Evolutionary conservation across 371 early-diverging fungal species (phyloP).

Genomic region (Mortierella sp.): DNA sequence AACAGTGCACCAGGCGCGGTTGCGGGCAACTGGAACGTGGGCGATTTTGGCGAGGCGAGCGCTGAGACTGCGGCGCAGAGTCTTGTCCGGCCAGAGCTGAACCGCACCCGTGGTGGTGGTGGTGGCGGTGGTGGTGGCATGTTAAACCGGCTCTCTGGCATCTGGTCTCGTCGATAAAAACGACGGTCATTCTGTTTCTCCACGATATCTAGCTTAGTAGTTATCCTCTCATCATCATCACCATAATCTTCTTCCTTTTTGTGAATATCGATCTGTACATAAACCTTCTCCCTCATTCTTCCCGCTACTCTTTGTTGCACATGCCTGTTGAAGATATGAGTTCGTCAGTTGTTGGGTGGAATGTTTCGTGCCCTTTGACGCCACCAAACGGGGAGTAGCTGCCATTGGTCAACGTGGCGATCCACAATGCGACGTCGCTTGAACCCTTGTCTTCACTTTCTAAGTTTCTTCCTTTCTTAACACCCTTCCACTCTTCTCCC

Average conservation of each 20-base stretch:
- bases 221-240: background rate
- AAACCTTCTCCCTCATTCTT: background rate
- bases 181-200: background rate
- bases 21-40: constrained; percentile 27
- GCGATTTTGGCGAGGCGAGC: constrained; percentile 43
- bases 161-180: constrained; percentile 45
- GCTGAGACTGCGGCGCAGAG: constrained; percentile 28
- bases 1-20: constrained; percentile 7
- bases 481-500: background rate
- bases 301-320: background rate
- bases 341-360: background rate
- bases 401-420: background rate
- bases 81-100: constrained; percentile 19
- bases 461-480: background rate
- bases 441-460: background rate
- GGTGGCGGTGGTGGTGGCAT: constrained; percentile 17
- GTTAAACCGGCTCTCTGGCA: constrained; percentile 49
- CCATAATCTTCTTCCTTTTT: background rate
- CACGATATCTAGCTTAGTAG: background rate
- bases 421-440: background rate
- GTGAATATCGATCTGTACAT: constrained; percentile 9
- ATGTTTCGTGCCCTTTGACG: background rate
- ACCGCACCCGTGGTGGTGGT: constrained; percentile 18
- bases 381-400: background rate
- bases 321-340: background rate